Evolutionary conservation across 371 early-diverging fungal genomes (phyloP).

Genomic region (Saksenaea vasiformis): DNA sequence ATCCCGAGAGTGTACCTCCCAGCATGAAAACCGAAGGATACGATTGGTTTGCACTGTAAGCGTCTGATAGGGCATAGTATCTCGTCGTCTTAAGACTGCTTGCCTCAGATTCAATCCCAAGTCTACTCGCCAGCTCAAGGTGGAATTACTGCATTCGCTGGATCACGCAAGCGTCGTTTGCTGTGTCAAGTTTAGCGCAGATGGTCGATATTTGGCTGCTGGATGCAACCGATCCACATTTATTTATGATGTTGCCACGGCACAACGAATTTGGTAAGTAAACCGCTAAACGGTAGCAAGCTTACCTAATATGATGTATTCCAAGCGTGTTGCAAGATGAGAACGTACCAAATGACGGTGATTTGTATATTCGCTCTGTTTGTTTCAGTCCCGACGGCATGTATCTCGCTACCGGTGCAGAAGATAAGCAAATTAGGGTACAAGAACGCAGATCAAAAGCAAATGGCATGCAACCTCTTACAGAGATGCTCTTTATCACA

Average conservation of each 20-base stretch:
- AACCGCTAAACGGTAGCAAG: too few species aligned
- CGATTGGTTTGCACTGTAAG: slow-evolving; percentile 91
- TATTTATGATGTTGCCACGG: slow-evolving; percentile 82
- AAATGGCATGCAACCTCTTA: neutral
- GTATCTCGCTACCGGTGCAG: slow-evolving; percentile 95
- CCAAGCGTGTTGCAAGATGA: slow-evolving; percentile 79
- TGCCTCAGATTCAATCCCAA: slow-evolving; percentile 67
- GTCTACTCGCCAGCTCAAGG: slow-evolving; percentile 62
- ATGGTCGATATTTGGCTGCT: slow-evolving; percentile 89
- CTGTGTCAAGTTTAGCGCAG: slow-evolving; percentile 91
- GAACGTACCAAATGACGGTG: slow-evolving; percentile 69
- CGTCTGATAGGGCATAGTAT: neutral
- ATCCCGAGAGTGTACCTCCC: slow-evolving; percentile 79
- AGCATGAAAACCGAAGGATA: slow-evolving; percentile 84
- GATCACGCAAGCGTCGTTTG: slow-evolving; percentile 91
- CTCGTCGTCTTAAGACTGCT: neutral
- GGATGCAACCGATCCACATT: slow-evolving; percentile 90
- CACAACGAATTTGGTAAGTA: slow-evolving; percentile 59
- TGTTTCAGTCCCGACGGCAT: slow-evolving; percentile 95
- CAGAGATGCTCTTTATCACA: neutral
- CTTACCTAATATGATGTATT: too few species aligned
- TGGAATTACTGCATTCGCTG: slow-evolving; percentile 80
- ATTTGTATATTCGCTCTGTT: slow-evolving; percentile 95
- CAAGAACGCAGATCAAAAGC: slow-evolving; percentile 5
- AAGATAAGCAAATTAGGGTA: slow-evolving; percentile 93